Base-by-base conservation (phyloP, 768 basidiomycete genomes). In the Calocera viscosa region DNA sequence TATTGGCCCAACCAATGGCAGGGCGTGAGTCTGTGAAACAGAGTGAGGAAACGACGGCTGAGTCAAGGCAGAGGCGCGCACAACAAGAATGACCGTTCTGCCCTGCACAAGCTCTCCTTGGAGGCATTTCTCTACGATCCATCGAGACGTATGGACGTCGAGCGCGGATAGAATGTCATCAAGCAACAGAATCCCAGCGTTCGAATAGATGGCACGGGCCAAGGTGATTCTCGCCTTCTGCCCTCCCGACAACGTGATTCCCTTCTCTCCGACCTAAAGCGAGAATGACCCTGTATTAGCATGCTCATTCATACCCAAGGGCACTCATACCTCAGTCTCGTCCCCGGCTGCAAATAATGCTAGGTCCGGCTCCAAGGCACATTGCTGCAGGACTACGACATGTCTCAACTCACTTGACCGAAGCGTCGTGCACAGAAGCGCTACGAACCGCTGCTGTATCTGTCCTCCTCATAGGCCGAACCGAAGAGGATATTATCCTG, bases 401-500 rank as follows among this genome's bases (percentile, higher is more conserved):
- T n/a, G n/a, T n/a, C n/a, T n/a, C 35, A 30, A 19, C 5, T 16
- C 8, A 2, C 32, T 22, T 35, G 33, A 64, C 10, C 63, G 28
- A 12, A 12, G 11, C 8, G 22, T 35, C 63, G 35, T n/a, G 14
- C 7, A 24, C 34, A 34, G 11, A 2, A 22, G 22, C n/a, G 35
- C 19, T 28, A 38, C 34, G 7, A 10, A 22, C 63, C 74, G 16
- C 70, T 67, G 26, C 69, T 65, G 66, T 78, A 78, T 49, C 76
- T 68, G 3, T 67, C 69, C 26, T 72, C 70, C 41, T 78, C 76
- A 66, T 68, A 77, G 10, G 72, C 67, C 12, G 72, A 69, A 10
- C 76, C 78, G 66, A 78, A 78, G 7, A 78, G 49, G 65, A 78
- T 76, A 68, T 78, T 78, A 17, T 77, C 76, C 67, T 72, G 32